Evolutionary conservation across 139 green algal genomes (phyloP), one percentile per base, ranked within the genome.

Genomic region (Chlamydomonas sp.): DNA sequence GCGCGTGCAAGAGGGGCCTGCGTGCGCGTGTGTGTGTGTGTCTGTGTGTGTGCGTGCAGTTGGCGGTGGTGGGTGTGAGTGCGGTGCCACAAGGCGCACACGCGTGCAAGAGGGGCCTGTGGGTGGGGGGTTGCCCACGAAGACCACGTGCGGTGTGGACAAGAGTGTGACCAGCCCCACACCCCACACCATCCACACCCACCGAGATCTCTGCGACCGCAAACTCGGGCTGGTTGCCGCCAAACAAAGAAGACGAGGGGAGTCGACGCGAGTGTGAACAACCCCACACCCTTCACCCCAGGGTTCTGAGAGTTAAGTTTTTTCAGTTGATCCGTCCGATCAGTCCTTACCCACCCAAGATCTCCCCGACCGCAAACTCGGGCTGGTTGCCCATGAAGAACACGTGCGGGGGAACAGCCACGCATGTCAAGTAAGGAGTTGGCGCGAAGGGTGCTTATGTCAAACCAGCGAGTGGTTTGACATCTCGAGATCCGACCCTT

Each of bases 321-420:
- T 13, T 35, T 34, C 50, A 24, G 8, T 8, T 31, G 10, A 24
- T 34, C 50, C 50, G 20, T 24, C 50, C 30, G 5, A 3, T 48
- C 24, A 26, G 24, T 37, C 49, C 24, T 2, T 71, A 69, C 43
- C 65, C 74, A 81, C 77, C 84, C 76, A 74, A 70, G 3, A 90
- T 67, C n/a, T 83, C 29, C 20, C 72, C 39, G 0, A 81, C 92
- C 1, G 69, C 83, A 75, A 94, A 98, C 8, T 64, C 70, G 0
- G 90, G 81, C 81, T 98, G 92, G 65, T 92, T 92, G 58, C 93
- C 95, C 0, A 84, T 89, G 72, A 98, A 99, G 65, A 94, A 88
- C 8, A 98, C 87, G 71, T 98, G 90, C 0, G 95, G 95, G 1
- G 78, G n/a, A n/a, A n/a, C n/a, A n/a, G n/a, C n/a, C n/a, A n/a